A percentile compares a stretch with the other conserved stretches of the same genome.
phyloP scores from a whole-genome alignment of 2,329 filamentous ascomycete species.

The Fusarium buharicum region DNA sequence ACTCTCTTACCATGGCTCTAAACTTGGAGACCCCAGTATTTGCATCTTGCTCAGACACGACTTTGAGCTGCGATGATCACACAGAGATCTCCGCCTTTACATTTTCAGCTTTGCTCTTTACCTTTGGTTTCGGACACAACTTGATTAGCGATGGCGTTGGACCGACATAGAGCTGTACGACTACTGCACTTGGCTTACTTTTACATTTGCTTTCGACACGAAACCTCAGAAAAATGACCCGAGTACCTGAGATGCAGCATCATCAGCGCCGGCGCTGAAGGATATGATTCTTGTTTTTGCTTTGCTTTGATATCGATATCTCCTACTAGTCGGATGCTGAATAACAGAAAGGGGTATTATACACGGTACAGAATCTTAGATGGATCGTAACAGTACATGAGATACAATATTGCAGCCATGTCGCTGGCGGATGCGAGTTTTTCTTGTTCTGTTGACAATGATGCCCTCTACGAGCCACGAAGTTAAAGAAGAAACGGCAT shows the following conservation, averaged over 20 bases:
- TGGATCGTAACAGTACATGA: background rate
- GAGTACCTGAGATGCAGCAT: background rate
- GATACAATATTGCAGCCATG: background rate
- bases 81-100: background rate
- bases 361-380: background rate
- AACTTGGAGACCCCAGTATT: background rate
- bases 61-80: background rate
- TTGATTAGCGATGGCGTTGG: slow-evolving; percentile 15
- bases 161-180: background rate
- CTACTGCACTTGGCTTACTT: background rate
- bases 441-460: background rate
- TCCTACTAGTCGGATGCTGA: background rate
- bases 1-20: background rate
- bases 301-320: background rate
- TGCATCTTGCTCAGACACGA: background rate
- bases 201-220: background rate
- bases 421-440: background rate
- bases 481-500: background rate
- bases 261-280: background rate
- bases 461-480: background rate
- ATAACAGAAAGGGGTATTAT: background rate
- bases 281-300: background rate
- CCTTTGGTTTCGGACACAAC: background rate
- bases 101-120: background rate
- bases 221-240: background rate